phyloP scores from a whole-genome alignment of 345 rosid genomes.

The Euphorbia tirucalli region DNA sequence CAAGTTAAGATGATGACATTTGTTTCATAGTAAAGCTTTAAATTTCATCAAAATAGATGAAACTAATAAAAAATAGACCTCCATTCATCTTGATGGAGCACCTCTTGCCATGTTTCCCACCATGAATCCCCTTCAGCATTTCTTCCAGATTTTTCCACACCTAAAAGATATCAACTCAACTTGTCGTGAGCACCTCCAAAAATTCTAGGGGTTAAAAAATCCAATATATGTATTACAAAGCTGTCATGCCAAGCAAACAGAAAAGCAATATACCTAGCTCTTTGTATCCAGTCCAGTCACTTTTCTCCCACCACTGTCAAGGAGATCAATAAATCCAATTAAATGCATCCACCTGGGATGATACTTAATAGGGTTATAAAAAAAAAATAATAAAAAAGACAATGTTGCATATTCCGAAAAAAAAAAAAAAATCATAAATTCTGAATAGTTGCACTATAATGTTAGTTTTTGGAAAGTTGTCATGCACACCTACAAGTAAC shows the following conservation, averaged over 20 bases:
- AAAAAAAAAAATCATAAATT: slow-evolving; percentile 15
- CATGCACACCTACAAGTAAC: background rate
- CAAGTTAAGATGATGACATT: background rate
- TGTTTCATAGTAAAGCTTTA: background rate
- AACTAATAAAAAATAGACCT: slow-evolving; percentile 43
- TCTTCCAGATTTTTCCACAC: slow-evolving; percentile 97
- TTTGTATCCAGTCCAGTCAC: slow-evolving; percentile 99
- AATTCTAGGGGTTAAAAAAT: background rate
- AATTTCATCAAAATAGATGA: background rate
- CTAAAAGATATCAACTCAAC: slow-evolving; percentile 39
- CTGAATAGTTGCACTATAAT: background rate
- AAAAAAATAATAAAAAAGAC: slow-evolving; percentile 46
- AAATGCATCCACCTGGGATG: slow-evolving; percentile 67
- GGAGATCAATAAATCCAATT: slow-evolving; percentile 76
- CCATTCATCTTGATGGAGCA: slow-evolving; percentile 98
- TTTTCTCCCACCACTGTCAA: slow-evolving; percentile 99
- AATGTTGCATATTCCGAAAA: slow-evolving; percentile 11
- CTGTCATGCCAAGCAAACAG: slow-evolving; percentile 1
- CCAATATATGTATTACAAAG: background rate
- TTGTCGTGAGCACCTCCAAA: slow-evolving; percentile 9
- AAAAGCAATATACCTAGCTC: slow-evolving; percentile 70
- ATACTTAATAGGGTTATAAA: slow-evolving; percentile 45
- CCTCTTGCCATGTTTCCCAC: slow-evolving; percentile 99
- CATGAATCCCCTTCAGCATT: slow-evolving; percentile 96
- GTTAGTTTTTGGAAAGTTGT: background rate